These are phyloP conservation scores for Serendipita sp. DNA, from an alignment of 768 basidiomycete genomes.

Conservation along the genomic window DNA sequence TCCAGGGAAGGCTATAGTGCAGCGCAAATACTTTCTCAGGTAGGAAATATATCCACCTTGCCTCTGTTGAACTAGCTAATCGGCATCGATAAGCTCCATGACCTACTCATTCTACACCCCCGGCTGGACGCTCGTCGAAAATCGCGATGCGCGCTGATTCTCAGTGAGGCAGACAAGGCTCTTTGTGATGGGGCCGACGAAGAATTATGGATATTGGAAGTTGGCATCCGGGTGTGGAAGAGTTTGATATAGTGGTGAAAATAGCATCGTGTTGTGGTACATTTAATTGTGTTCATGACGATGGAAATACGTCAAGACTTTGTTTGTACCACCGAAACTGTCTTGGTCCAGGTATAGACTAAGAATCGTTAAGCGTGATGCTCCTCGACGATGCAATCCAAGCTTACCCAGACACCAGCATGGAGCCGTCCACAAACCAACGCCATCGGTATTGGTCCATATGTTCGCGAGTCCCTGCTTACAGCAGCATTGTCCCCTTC, in stretches of 20 bases:
- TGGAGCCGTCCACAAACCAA: slow-evolving; percentile 49
- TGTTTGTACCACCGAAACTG: background rate
- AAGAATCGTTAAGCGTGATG: background rate
- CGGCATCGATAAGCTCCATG: slow-evolving; percentile 60
- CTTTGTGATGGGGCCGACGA: slow-evolving; percentile 94
- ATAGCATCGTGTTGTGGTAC: background rate
- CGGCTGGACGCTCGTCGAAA: slow-evolving; percentile 68
- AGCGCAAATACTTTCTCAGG: slow-evolving; percentile 76
- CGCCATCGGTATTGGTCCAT: slow-evolving; percentile 79
- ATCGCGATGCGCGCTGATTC: slow-evolving; percentile 56
- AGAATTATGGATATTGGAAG: slow-evolving; percentile 85
- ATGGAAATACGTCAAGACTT: background rate
- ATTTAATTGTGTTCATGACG: background rate
- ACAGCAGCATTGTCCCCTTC: slow-evolving; percentile 71
- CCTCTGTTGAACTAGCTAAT: background rate
- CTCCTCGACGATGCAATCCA: background rate
- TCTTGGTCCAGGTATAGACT: background rate
- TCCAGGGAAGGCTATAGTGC: slow-evolving; percentile 87
- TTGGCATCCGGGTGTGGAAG: slow-evolving; percentile 64
- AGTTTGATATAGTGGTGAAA: slow-evolving; percentile 9
- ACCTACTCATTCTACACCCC: slow-evolving; percentile 70
- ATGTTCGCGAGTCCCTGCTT: slow-evolving; percentile 79
- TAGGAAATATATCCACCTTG: slow-evolving; percentile 23
- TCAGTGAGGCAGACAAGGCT: slow-evolving; percentile 93
- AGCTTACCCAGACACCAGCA: slow-evolving; percentile 14